Evolutionary conservation across 306 rosid genomes (phyloP), one percentile per base, ranked within the genome.

Genomic region (Pterocarpus santalinus): DNA sequence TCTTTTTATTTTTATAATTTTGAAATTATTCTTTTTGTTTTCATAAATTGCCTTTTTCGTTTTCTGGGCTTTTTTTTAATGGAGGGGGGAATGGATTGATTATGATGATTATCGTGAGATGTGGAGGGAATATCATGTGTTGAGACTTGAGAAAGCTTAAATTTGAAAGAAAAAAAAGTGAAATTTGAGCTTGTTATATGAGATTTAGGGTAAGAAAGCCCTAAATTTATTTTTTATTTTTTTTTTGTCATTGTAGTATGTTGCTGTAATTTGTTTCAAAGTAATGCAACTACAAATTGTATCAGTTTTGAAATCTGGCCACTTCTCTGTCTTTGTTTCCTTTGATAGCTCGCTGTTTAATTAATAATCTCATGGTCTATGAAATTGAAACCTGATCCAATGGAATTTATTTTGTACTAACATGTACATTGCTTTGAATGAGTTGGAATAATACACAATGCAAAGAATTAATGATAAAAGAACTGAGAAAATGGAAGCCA

Each of bases 251-350:
- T 65, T 72, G 73, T 41, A 73, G 43, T 82, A 71, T 80, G 74
- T 57, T 55, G 78, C 35, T 87, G 93, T 77, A 84, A 80, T 78
- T 80, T 86, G 68, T 61, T 69, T 63, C 52, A 44, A 43, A 83
- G 79, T 68, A 73, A 83, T 73, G 83, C 76, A 83, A 80, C 75
- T 80, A 80, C 69, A 72, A 51, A 69, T 35, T 77, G 33, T 72
- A 60, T 49, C 64, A 67, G 8, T 69, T 65, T 75, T 49, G 34
- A 64, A 79, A 64, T 79, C 38, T 51, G 10, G 28, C 11, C 12
- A 35, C 41, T 30, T 38, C 17, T 14, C 47, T 15, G 51, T 22
- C 14, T 69, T 32, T 3, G 14, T 30, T 52, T 4, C 65, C 43
- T 57, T 65, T 14, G 41, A 49, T 62, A 49, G 56, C 73, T 77